Base-by-base conservation (phyloP, 2,329 filamentous ascomycete genomes). In the Fusarium praegraminearum region DNA sequence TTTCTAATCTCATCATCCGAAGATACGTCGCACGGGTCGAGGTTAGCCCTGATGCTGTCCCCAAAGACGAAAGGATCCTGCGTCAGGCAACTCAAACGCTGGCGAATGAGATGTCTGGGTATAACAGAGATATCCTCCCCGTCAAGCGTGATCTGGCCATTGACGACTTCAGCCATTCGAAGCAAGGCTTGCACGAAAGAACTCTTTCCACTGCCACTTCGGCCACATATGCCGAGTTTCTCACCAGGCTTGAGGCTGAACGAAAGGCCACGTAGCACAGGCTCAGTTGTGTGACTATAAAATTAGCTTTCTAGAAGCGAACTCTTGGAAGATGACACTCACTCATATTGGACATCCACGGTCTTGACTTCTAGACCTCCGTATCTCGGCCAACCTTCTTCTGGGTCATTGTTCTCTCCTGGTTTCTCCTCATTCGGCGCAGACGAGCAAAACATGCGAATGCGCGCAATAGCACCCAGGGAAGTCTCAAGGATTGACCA, bases 61-160 rank as follows among this genome's bases (percentile, higher is more conserved):
- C 80, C 80, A 26, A 88, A 79, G 20, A 86, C 79, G 56, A 87
- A 81, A 0, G 84, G 80, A 35, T 88, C 86, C 75, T 88, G 86
- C 0, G 86, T 83, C 20, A 87, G 73, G 10, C 81, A 81, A 41
- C 83, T 83, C 12, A 87, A 74, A 7, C 68, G 70, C 13, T 76
- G 65, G 11, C 78, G 78, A 22, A 79, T 59, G 26, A 73, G 16
- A 6, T 70, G 55, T 9, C 76, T 71, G 1, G 78, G 75, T 6
- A 80, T 22, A 5, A 7, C 62, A 4, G 72, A 62, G 1, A 78
- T 72, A 40, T 86, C 80, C 15, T 85, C 64, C 3, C 80, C 80
- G 46, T 87, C 85, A 16, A 88, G 76, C 3, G 69, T 73, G 30
- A 88, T 83, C 5, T 62, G 75, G 0, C 85, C 85, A 0, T 77